Conservation (phyloP, 176 grass and related monocot genomes). For the Cenchrus purpureus region DNA sequence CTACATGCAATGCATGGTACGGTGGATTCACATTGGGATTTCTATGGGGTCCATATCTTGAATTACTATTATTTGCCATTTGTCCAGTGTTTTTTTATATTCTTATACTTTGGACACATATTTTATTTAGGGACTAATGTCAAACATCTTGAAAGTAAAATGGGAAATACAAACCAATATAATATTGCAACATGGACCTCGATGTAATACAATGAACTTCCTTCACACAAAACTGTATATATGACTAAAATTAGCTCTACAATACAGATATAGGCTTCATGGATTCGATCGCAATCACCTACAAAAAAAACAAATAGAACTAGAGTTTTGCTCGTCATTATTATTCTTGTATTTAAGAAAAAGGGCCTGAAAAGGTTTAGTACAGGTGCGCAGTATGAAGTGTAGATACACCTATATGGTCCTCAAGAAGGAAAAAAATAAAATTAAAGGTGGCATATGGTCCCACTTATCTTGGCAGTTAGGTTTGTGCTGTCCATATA, state of each 20-base stretch:
- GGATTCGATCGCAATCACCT: neutral
- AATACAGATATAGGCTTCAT: neutral
- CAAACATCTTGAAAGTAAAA: neutral
- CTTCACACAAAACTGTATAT: neutral
- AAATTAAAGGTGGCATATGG: constrained; percentile 20
- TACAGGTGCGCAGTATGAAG: neutral
- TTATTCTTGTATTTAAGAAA: neutral
- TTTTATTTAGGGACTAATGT: neutral
- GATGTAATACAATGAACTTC: neutral
- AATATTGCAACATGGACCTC: neutral
- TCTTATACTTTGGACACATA: neutral
- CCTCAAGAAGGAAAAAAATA: neutral
- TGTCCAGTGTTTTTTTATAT: neutral
- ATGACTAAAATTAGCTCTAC: neutral
- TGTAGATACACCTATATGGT: neutral
- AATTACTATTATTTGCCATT: no score
- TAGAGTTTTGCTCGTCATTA: neutral
- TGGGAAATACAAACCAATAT: neutral
- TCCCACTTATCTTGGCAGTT: constrained; percentile 33
- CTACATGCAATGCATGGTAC: neutral
- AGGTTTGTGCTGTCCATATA: constrained; percentile 16
- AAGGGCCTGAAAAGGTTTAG: neutral
- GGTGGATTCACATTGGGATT: neutral
- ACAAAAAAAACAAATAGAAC: neutral
- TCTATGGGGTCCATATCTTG: no score